phyloP scores from a whole-genome alignment of 805 yeast genomes.

The Saccharomyces mikatae region DNA sequence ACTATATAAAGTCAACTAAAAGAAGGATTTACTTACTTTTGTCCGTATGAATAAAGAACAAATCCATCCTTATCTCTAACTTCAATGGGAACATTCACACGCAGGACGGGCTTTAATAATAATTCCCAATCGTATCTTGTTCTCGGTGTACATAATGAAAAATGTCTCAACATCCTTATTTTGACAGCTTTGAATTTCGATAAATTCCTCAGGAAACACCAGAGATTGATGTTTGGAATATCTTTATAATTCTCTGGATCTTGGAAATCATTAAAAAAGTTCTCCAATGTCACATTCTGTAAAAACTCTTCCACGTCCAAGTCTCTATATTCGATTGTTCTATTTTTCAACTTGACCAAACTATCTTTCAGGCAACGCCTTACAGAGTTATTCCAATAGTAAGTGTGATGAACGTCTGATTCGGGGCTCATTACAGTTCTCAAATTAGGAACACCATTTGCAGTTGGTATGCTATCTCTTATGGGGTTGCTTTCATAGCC shows the following conservation, averaged over 20 bases:
- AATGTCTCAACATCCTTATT: constrained; percentile 32
- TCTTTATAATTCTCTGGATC: constrained; percentile 23
- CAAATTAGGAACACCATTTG: background rate
- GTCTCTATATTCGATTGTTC: background rate
- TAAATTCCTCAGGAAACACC: constrained; percentile 28
- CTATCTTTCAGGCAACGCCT: constrained; percentile 13
- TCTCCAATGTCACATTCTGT: constrained; percentile 11
- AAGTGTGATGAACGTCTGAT: constrained; percentile 3
- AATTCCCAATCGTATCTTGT: constrained; percentile 34
- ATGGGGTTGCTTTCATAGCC: constrained; percentile 7
- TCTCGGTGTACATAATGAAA: constrained; percentile 33
- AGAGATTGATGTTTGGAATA: constrained; percentile 33
- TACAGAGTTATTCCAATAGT: constrained; percentile 24
- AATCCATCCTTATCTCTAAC: constrained; percentile 35
- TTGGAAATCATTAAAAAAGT: constrained; percentile 20
- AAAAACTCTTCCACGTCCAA: constrained; percentile 4
- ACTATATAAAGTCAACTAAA: background rate
- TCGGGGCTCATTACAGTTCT: background rate
- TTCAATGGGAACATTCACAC: constrained; percentile 28
- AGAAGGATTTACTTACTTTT: background rate
- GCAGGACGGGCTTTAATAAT: constrained; percentile 30
- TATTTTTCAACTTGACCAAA: background rate
- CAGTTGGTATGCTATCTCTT: background rate
- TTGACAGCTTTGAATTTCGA: constrained; percentile 30
- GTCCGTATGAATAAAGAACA: constrained; percentile 34